These are phyloP conservation scores for Babesia bigemina DNA, from an alignment of 169 alveolate genomes.

Conservation along the genomic window DNA sequence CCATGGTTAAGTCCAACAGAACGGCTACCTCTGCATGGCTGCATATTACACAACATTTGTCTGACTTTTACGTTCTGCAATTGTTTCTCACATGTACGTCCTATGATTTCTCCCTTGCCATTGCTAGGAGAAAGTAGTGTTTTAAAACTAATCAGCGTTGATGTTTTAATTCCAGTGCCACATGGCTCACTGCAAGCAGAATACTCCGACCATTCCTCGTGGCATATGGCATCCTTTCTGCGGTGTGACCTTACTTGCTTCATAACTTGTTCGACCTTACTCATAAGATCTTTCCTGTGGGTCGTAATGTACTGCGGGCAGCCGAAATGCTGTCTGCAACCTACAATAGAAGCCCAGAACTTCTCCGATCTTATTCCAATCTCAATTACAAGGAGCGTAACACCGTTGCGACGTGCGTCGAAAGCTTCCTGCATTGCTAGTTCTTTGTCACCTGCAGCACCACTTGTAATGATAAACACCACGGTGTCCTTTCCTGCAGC, in stretches of 20 bases:
- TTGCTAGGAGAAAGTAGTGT: conserved; percentile 40
- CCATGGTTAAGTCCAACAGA: neutral
- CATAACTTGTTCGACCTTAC: conserved; percentile 13
- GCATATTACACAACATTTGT: conserved; percentile 38
- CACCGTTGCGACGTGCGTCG: conserved; percentile 51
- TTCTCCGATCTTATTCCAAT: conserved; percentile 15
- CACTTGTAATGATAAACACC: conserved; percentile 48
- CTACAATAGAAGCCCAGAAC: conserved; percentile 48
- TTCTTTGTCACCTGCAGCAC: conserved; percentile 22
- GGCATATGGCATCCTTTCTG: conserved; percentile 52
- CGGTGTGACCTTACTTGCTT: conserved; percentile 4
- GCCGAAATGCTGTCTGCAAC: conserved; percentile 34
- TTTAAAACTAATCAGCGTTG: conserved; percentile 18
- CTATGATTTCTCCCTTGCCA: conserved; percentile 26
- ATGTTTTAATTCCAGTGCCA: conserved; percentile 52
- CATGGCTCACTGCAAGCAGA: conserved; percentile 53
- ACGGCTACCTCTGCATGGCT: conserved; percentile 22
- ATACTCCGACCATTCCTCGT: conserved; percentile 58
- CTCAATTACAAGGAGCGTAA: conserved; percentile 41
- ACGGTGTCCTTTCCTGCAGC: conserved; percentile 52
- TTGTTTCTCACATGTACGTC: conserved; percentile 67
- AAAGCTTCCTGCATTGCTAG: conserved; percentile 44
- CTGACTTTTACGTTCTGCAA: conserved; percentile 6
- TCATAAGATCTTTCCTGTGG: neutral
- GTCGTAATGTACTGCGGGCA: conserved; percentile 35